These are phyloP conservation scores for Cryomyces antarcticus DNA, from an alignment of 495 filamentous ascomycete species.

Conservation along the genomic window DNA sequence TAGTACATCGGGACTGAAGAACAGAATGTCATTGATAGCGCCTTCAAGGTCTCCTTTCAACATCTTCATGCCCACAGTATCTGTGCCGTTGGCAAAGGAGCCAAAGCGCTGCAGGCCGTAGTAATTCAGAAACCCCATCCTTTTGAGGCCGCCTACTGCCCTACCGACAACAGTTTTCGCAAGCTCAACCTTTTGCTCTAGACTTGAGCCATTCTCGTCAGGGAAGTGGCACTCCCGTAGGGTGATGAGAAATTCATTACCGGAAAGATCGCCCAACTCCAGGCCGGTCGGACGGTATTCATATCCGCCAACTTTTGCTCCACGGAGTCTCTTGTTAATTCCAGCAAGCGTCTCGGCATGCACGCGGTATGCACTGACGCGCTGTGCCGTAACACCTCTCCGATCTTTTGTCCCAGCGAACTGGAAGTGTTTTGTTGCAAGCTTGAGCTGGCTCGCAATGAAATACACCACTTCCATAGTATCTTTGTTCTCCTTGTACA, in stretches of 20 bases:
- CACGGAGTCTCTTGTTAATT: slow-evolving; percentile 39
- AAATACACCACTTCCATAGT: slow-evolving; percentile 80
- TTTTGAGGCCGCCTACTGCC: slow-evolving; percentile 31
- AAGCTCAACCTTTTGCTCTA: slow-evolving; percentile 15
- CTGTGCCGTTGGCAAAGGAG: slow-evolving; percentile 60
- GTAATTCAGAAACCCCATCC: slow-evolving; percentile 83
- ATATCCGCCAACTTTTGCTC: slow-evolving; percentile 57
- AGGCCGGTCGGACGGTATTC: slow-evolving; percentile 47
- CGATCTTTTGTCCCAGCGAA: slow-evolving; percentile 92
- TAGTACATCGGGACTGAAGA: slow-evolving; percentile 32
- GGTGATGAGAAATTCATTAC: slow-evolving; percentile 85
- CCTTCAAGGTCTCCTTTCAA: slow-evolving; percentile 60
- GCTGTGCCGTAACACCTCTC: slow-evolving; percentile 70
- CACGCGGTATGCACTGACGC: slow-evolving; percentile 51
- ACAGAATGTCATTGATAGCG: slow-evolving; percentile 53
- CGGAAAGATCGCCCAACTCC: slow-evolving; percentile 59
- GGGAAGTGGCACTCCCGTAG: slow-evolving; percentile 60
- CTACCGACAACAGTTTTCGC: slow-evolving; percentile 33
- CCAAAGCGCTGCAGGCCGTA: slow-evolving; percentile 91
- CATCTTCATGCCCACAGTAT: slow-evolving; percentile 63
- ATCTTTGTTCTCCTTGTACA: slow-evolving; percentile 97
- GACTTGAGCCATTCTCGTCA: slow-evolving; percentile 20
- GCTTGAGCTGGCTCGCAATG: slow-evolving; percentile 44
- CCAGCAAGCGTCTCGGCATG: slow-evolving; percentile 26
- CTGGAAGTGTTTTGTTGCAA: slow-evolving; percentile 47